A percentile compares a stretch with the other conserved stretches of the same genome.
Evolutionary conservation across 75 land plant genomes (phyloP).

Genomic region (Pinus taeda): DNA sequence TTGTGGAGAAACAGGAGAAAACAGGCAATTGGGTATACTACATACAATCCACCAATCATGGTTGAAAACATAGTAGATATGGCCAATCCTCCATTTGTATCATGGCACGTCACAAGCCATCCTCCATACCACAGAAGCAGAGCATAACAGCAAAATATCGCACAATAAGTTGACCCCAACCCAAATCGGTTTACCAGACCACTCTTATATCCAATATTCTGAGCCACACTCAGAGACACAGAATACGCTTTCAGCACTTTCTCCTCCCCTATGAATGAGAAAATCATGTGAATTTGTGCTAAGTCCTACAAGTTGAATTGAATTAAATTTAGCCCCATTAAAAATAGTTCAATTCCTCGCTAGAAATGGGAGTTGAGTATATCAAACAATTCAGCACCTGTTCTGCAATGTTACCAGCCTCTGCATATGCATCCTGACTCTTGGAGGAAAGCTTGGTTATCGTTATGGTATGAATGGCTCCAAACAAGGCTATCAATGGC

Average conservation of each 20-base stretch:
- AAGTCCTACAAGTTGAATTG: slow-evolving; percentile 44
- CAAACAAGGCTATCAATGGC: slow-evolving; percentile 51
- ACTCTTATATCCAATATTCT: slow-evolving; percentile 62
- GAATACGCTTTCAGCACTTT: slow-evolving; percentile 55
- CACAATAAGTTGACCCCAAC: slow-evolving; percentile 69
- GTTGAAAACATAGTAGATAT: slow-evolving; percentile 80
- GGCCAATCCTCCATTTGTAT: slow-evolving; percentile 83
- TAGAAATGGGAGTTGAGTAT: background rate
- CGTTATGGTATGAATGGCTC: slow-evolving; percentile 35
- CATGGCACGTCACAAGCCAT: slow-evolving; percentile 63
- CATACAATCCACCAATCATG: slow-evolving; percentile 95
- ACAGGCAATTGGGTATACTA: background rate
- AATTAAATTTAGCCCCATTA: background rate
- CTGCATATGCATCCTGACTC: slow-evolving; percentile 39
- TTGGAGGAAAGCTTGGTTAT: slow-evolving; percentile 38
- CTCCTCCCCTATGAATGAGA: slow-evolving; percentile 72
- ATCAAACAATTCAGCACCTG: slow-evolving; percentile 23
- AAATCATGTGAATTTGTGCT: slow-evolving; percentile 67
- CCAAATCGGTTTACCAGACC: slow-evolving; percentile 88
- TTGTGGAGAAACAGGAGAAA: background rate
- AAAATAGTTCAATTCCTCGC: background rate
- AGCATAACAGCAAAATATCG: slow-evolving; percentile 82
- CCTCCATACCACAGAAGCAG: slow-evolving; percentile 95
- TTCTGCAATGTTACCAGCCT: slow-evolving; percentile 56
- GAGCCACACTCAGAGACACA: slow-evolving; percentile 39